Conservation (phyloP, 2,329 filamentous ascomycete genomes). For the Sclerotinia trifoliorum region DNA sequence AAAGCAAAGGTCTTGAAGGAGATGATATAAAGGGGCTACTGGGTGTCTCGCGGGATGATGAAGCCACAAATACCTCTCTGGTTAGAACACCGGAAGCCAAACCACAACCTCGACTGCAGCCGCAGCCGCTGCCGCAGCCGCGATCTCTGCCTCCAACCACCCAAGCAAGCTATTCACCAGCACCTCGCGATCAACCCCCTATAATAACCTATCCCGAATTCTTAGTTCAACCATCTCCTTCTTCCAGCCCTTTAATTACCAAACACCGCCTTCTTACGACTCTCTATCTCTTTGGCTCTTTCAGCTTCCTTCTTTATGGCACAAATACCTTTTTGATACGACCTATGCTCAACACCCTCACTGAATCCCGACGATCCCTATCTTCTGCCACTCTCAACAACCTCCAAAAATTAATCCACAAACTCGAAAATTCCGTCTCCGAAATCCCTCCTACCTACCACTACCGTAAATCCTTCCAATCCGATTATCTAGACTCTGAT, state of each 20-base stretch:
- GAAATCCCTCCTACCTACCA: slow-evolving; percentile 50
- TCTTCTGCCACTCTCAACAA: slow-evolving; percentile 49
- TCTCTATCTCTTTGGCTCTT: slow-evolving; percentile 55
- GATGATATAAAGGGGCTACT: slow-evolving; percentile 69
- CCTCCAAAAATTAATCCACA: slow-evolving; percentile 50
- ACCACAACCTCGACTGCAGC: not conserved
- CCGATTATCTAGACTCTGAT: slow-evolving; percentile 45
- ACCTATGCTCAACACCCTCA: slow-evolving; percentile 55
- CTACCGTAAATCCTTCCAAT: slow-evolving; percentile 32
- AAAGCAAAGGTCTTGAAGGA: slow-evolving; percentile 69
- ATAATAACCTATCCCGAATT: slow-evolving; percentile 72
- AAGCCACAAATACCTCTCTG: slow-evolving; percentile 28
- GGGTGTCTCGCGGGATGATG: slow-evolving; percentile 38
- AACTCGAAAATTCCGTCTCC: slow-evolving; percentile 58
- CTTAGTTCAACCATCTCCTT: slow-evolving; percentile 54
- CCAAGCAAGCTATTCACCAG: slow-evolving; percentile 45
- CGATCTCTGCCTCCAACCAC: not conserved
- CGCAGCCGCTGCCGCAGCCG: not conserved
- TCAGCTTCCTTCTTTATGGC: slow-evolving; percentile 67
- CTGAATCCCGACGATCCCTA: slow-evolving; percentile 53
- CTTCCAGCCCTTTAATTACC: slow-evolving; percentile 60
- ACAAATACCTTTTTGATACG: slow-evolving; percentile 66
- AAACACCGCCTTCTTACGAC: slow-evolving; percentile 57
- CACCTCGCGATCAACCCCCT: slow-evolving; percentile 46
- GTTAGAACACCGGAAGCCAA: slow-evolving; percentile 6